Evolutionary conservation across 2,329 filamentous ascomycete species (phyloP).

Genomic region (Aquanectria penicillioides): DNA sequence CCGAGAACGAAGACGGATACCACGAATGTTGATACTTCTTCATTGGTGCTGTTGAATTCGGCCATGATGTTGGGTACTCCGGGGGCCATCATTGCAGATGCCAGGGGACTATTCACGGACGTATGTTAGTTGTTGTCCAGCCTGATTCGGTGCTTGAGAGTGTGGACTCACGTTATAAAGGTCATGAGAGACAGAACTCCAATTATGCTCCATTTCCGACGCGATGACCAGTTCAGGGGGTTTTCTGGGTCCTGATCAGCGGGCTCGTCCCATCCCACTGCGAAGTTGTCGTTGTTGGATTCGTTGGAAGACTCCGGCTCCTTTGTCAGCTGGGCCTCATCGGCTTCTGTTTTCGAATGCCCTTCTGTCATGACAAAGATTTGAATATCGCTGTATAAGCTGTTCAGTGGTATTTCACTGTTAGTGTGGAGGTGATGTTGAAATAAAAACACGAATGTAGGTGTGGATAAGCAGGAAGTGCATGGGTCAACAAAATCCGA

Average conservation of each 20-base stretch:
- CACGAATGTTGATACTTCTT: slow-evolving; percentile 13
- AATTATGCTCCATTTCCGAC: slow-evolving; percentile 69
- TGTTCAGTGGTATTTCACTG: no score
- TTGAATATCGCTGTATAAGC: no score
- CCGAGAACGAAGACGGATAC: slow-evolving; percentile 23
- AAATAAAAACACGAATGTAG: no score
- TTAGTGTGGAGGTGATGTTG: no score
- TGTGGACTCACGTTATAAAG: slow-evolving; percentile 50
- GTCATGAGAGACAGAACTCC: slow-evolving; percentile 54
- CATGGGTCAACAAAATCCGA: no score
- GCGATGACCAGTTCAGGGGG: slow-evolving; percentile 73
- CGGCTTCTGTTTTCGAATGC: neutral
- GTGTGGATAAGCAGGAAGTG: no score
- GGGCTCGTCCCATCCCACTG: slow-evolving; percentile 26
- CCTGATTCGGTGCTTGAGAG: no score
- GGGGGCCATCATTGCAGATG: slow-evolving; percentile 25
- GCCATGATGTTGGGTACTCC: slow-evolving; percentile 18
- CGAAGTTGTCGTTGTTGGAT: slow-evolving; percentile 6
- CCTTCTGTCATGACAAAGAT: no score
- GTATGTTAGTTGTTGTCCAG: neutral
- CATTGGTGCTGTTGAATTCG: slow-evolving; percentile 7
- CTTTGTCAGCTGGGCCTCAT: neutral
- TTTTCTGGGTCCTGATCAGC: slow-evolving; percentile 67
- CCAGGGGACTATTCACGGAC: slow-evolving; percentile 1
- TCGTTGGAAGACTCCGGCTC: neutral